These are phyloP conservation scores for Microdochium trichocladiopsis DNA, from an alignment of 2,329 filamentous ascomycete species.

Conservation along the genomic window DNA sequence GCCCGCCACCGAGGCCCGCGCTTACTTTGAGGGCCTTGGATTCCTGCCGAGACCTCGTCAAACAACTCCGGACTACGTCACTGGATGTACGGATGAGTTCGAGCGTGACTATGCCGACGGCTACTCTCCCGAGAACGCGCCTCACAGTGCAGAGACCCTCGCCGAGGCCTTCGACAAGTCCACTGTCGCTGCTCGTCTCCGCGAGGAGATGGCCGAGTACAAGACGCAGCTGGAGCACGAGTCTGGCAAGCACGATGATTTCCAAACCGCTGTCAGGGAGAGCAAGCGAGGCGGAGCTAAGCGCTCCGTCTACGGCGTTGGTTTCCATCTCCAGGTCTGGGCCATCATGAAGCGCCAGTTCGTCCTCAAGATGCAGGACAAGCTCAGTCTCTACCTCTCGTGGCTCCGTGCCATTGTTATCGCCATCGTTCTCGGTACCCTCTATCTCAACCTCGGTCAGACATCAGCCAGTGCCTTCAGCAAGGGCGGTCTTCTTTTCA, in stretches of 20 bases:
- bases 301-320: slow-evolving; percentile 74
- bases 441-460: slow-evolving; percentile 65
- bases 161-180: slow-evolving; percentile 66
- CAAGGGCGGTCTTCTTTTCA: slow-evolving; percentile 75
- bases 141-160: slow-evolving; percentile 60
- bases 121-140: slow-evolving; percentile 57
- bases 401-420: slow-evolving; percentile 65
- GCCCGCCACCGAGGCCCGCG: slow-evolving; percentile 49
- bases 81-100: slow-evolving; percentile 76
- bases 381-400: slow-evolving; percentile 65
- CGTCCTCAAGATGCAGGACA: slow-evolving; percentile 79
- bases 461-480: slow-evolving; percentile 68
- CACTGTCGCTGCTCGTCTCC: slow-evolving; percentile 45
- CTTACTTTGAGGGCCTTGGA: slow-evolving; percentile 61
- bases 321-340: slow-evolving; percentile 78
- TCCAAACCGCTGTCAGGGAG: slow-evolving; percentile 67
- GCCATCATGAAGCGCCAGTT: slow-evolving; percentile 80
- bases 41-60: slow-evolving; percentile 66
- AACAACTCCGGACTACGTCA: slow-evolving; percentile 68
- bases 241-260: slow-evolving; percentile 65
- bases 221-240: slow-evolving; percentile 56
- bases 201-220: slow-evolving; percentile 63
- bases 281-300: slow-evolving; percentile 71
- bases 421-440: slow-evolving; percentile 71
- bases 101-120: slow-evolving; percentile 71